Evolutionary conservation across 1,139 yeast genomes (phyloP), one percentile per base, ranked within the genome.

Genomic region (Suhomyces kunorum): DNA sequence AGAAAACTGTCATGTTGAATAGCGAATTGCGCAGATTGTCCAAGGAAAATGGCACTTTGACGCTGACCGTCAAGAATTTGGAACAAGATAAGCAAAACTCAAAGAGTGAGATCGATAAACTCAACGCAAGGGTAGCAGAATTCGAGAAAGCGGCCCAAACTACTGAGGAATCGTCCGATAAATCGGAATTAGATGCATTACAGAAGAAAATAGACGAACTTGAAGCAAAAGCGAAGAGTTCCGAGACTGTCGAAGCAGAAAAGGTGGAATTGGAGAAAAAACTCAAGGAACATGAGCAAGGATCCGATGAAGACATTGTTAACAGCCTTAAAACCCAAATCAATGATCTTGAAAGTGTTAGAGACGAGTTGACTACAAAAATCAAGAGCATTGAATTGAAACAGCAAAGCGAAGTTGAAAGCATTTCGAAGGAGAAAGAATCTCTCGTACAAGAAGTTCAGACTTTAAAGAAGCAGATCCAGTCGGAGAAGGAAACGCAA

Each of bases 1-100:
- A 78, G 36, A 85, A 85, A 55, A 78, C 77, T n/a, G 67, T 69
- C 3, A 63, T 89, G 63, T 66, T 80, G 45, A 76, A 71, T 48
- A 68, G 63, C 8, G 87, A 83, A 51, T 59, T 82, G 51, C 63
- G 77, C 23, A 46, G 47, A 14, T 39, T 47, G 5, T 37, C 53
- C 3, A 48, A 53, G 12, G 60, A 55, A 19, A 46, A 48, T 9
- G 40, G 51, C 9, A 34, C 40, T 1, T 39, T 53, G 31, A 33
- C 43, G 4, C 16, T 28, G 16, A 36, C 36, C 13, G 46, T 45
- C 29, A 49, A 34, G 29, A 39, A 46, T 14, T 36, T 38, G 14
- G 47, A 46, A 29, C 22, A 18, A 11, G 23, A 32, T 3, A 28
- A 38, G 16, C 19, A 8, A 27, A 37, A 23, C 12, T 11, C 14